A percentile compares a stretch with the other conserved stretches of the same genome.
These are phyloP conservation scores for Neofusicoccum laricinum DNA, from an alignment of 2,329 filamentous ascomycete genomes.

Conservation along the genomic window DNA sequence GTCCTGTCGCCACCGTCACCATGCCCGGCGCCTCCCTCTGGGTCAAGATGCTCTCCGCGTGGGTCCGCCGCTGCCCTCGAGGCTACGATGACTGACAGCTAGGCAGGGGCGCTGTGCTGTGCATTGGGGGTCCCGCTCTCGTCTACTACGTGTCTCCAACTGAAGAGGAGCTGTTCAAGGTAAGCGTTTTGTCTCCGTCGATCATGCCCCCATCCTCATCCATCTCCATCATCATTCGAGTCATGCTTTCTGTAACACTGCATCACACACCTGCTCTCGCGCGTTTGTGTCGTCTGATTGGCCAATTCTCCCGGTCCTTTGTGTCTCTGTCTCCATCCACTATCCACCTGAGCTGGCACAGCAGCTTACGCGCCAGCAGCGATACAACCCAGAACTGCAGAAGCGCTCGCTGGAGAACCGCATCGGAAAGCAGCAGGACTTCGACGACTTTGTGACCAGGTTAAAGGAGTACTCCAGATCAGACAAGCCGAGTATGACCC, in stretches of 20 bases:
- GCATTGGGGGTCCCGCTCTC: constrained; percentile 80
- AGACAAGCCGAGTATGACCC: constrained; percentile 76
- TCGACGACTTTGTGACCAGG: constrained; percentile 79
- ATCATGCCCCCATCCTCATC: background rate
- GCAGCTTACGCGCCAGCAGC: constrained; percentile 41
- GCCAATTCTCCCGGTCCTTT: background rate
- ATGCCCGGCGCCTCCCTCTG: constrained; percentile 40
- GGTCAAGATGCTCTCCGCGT: constrained; percentile 68
- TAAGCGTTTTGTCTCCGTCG: constrained; percentile 25
- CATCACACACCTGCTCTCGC: background rate
- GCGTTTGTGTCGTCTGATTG: background rate
- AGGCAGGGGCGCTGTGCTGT: constrained; percentile 65
- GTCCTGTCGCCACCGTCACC: background rate
- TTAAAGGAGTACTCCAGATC: constrained; percentile 89
- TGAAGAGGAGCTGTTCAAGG: constrained; percentile 84
- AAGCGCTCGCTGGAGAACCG: constrained; percentile 79
- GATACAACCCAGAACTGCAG: constrained; percentile 93
- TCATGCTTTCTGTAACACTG: background rate
- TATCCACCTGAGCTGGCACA: background rate
- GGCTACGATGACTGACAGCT: constrained; percentile 16
- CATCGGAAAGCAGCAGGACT: constrained; percentile 74
- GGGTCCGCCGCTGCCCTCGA: constrained; percentile 19
- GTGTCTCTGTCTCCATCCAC: background rate
- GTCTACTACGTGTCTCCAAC: constrained; percentile 77
- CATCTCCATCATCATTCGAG: background rate